phyloP scores from a whole-genome alignment of 306 rosid species.

The Mimosa pudica region DNA sequence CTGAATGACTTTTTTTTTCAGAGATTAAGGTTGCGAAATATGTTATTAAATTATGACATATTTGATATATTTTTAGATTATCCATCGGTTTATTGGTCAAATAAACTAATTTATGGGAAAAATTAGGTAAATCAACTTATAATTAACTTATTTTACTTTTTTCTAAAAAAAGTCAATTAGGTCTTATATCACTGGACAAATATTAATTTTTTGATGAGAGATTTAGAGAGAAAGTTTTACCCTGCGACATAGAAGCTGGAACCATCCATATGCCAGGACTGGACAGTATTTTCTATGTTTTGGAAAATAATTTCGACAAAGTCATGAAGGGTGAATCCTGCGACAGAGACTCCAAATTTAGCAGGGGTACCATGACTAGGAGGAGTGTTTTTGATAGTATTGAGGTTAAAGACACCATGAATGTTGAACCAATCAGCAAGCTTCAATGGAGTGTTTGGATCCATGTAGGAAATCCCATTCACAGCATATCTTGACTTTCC shows the following conservation, averaged over 20 bases:
- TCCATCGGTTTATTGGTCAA: too few species aligned
- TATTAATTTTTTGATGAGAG: too few species aligned
- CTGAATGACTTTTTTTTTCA: too few species aligned
- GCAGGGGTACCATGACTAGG: slow-evolving; percentile 48
- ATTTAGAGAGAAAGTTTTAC: slow-evolving; percentile 38
- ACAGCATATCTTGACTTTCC: slow-evolving; percentile 62
- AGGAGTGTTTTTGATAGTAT: slow-evolving; percentile 52
- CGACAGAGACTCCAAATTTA: slow-evolving; percentile 53
- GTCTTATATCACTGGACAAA: too few species aligned
- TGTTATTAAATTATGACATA: too few species aligned
- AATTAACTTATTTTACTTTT: too few species aligned
- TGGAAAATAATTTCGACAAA: slow-evolving; percentile 71
- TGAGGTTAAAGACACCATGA: slow-evolving; percentile 51
- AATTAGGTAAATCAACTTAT: too few species aligned
- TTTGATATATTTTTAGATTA: too few species aligned
- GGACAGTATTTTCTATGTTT: slow-evolving; percentile 54
- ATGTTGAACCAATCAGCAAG: slow-evolving; percentile 83
- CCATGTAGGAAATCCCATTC: slow-evolving; percentile 58
- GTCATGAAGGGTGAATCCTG: slow-evolving; percentile 62
- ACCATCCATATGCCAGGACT: slow-evolving; percentile 85
- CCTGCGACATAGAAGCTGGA: slow-evolving; percentile 67
- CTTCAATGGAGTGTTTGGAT: slow-evolving; percentile 75
- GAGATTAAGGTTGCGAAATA: too few species aligned
- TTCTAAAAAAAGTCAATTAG: too few species aligned
- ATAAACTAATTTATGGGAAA: too few species aligned